Evolutionary conservation across 345 rosid genomes (phyloP).

Genomic region (Syzygium aromaticum): DNA sequence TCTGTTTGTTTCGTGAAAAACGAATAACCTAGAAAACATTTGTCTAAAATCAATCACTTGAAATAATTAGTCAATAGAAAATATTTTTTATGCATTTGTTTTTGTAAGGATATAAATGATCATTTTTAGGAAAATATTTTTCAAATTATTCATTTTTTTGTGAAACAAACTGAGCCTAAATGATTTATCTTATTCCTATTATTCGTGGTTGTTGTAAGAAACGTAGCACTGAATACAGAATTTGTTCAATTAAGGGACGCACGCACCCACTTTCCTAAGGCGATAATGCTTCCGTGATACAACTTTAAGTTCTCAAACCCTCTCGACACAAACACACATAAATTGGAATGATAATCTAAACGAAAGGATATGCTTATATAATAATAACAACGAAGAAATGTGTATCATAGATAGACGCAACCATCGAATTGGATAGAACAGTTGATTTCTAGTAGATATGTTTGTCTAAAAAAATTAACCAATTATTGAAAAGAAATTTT

Average conservation of each 20-base stretch:
- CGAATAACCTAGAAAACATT: too few relatives aligned
- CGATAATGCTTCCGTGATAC: not conserved
- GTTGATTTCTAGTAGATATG: too few relatives aligned
- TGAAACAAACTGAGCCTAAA: not conserved
- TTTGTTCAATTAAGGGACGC: not conserved
- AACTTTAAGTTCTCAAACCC: not conserved
- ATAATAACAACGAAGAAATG: not conserved
- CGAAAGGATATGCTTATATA: not conserved
- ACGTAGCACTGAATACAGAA: fast-evolving
- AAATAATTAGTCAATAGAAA: too few relatives aligned
- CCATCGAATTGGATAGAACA: too few relatives aligned
- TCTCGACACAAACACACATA: fast-evolving
- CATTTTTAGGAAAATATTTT: too few relatives aligned
- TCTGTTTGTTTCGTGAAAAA: too few relatives aligned
- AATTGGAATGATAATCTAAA: not conserved
- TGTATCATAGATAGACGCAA: fast-evolving
- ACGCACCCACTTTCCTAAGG: not conserved
- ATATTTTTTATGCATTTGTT: too few relatives aligned
- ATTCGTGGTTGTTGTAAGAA: not conserved
- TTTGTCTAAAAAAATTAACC: too few relatives aligned
- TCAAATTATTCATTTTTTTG: too few relatives aligned
- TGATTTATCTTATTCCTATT: not conserved
- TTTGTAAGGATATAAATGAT: too few relatives aligned
- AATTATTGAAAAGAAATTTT: too few relatives aligned
- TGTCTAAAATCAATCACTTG: too few relatives aligned